A percentile compares a stretch with the other conserved stretches of the same genome.
phyloP scores from a whole-genome alignment of 2,329 filamentous ascomycete species.

The Simplicillium sp. region DNA sequence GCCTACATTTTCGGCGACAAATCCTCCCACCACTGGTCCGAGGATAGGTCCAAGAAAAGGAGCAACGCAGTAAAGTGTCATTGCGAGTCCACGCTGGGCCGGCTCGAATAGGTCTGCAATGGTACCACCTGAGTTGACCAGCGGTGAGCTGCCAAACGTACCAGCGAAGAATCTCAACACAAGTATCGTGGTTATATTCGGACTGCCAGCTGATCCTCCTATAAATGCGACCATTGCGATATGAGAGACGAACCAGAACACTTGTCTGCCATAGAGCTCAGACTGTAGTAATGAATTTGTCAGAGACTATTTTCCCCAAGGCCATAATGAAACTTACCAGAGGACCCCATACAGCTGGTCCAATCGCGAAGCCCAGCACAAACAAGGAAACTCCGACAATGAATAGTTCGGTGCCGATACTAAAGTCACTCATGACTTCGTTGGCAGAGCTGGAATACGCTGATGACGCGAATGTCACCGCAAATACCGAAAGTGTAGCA shows the following conservation, averaged over 20 bases:
- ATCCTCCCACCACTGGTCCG: conserved; percentile 48
- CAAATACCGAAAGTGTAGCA: background rate
- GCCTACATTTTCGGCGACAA: conserved; percentile 42
- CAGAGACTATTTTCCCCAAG: no score
- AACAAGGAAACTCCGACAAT: conserved; percentile 57
- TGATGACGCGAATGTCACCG: background rate
- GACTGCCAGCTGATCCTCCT: conserved; percentile 38
- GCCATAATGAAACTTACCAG: no score
- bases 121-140: conserved; percentile 47
- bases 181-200: conserved; percentile 44
- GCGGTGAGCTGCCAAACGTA: conserved; percentile 42
- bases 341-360: conserved; percentile 51
- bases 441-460: background rate
- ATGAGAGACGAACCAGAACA: conserved; percentile 43
- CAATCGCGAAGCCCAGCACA: conserved; percentile 45
- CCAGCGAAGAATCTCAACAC: conserved; percentile 53
- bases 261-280: conserved; percentile 46
- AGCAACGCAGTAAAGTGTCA: conserved; percentile 44
- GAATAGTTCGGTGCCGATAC: conserved; percentile 56
- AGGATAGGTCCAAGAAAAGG: conserved; percentile 48
- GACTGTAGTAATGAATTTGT: no score
- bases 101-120: conserved; percentile 48
- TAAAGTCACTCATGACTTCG: conserved; percentile 60
- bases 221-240: conserved; percentile 45
- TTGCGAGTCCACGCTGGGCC: conserved; percentile 39